Conservation (phyloP, 2,329 filamentous ascomycete genomes). For the Huntiella abstrusa region DNA sequence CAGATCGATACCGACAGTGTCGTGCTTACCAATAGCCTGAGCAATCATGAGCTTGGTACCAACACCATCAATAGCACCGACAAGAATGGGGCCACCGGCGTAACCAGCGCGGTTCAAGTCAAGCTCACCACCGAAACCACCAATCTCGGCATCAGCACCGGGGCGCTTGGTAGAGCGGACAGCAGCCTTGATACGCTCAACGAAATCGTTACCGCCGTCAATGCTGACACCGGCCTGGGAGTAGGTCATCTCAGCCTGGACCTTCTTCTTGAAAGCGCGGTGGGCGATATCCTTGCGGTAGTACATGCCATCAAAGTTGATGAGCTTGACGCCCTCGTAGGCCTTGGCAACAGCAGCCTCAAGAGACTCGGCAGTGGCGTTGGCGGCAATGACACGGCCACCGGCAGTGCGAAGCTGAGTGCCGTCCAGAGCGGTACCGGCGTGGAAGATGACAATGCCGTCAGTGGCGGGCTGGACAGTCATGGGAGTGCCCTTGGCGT, state of each 20-base stretch:
- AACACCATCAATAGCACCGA: constrained; percentile 91
- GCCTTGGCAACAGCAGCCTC: constrained; percentile 69
- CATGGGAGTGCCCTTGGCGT: constrained; percentile 57
- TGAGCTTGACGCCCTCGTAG: constrained; percentile 57
- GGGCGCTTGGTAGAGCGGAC: constrained; percentile 71
- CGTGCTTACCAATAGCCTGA: constrained; percentile 72
- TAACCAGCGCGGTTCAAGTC: constrained; percentile 50
- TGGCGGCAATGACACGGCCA: constrained; percentile 86
- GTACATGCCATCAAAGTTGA: constrained; percentile 78
- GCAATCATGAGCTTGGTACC: constrained; percentile 96
- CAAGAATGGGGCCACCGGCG: constrained; percentile 48
- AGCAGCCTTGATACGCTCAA: constrained; percentile 75
- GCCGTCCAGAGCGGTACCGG: constrained; percentile 54
- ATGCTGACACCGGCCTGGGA: constrained; percentile 87
- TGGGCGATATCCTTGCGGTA: constrained; percentile 86
- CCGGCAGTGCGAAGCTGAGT: constrained; percentile 56
- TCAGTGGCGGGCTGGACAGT: constrained; percentile 26
- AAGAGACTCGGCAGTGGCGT: constrained; percentile 52
- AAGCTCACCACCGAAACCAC: constrained; percentile 82
- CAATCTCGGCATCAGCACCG: constrained; percentile 83
- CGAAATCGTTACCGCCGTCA: constrained; percentile 80
- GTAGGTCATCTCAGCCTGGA: constrained; percentile 50
- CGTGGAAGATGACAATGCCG: constrained; percentile 69
- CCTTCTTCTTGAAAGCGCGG: constrained; percentile 38
- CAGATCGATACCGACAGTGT: constrained; percentile 88